Evolutionary conservation across 345 rosid genomes (phyloP), one percentile per base, ranked within the genome.

Genomic region (Sisymbrium altissimum): DNA sequence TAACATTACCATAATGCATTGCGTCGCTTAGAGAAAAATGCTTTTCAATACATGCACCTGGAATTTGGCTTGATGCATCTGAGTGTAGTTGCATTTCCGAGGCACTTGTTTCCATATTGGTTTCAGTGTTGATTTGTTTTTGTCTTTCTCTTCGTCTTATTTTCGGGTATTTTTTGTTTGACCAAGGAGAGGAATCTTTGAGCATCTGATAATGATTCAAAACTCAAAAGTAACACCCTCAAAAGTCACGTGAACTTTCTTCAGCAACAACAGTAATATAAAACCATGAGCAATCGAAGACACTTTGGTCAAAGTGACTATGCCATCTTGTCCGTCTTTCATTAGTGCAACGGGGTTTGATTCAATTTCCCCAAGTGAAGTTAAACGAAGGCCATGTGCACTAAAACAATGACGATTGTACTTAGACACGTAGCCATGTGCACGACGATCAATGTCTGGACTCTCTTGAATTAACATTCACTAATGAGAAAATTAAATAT

Each of bases 161-260:
- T 65, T 18, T 35, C 21, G n/a, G 35, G 1, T 46, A 10, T 2
- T 12, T 39, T 39, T 39, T 11, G 17, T 53, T 53, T 67, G 62
- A 67, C 72, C 62, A 38, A 25, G 50, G 15, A 39, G 50, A 38
- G 40, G 49, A 53, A 67, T 67, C 62, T 53, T 39, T n/a, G 17
- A 68, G 52, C 60, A 66, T 19, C 57, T 46, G 6, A 59, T 29
- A 4, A 17, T 12, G 43, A 18, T 46, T 48, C 13, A 18, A 2
- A 44, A 18, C 32, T 48, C 13, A 18, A 2, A 44, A 23, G 35
- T 49, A 4, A 65, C 29, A 48, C 58, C 33, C 25, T 23, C 25
- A 8, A 7, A 44, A 23, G 36, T 43, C 8, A 36, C 25, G 36
- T 66, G 49, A 66, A 52, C 38, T 38, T 21, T 30, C 33, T 5